phyloP scores from a whole-genome alignment of 2,329 filamentous ascomycete species.

The Xylariaceae sp. region DNA sequence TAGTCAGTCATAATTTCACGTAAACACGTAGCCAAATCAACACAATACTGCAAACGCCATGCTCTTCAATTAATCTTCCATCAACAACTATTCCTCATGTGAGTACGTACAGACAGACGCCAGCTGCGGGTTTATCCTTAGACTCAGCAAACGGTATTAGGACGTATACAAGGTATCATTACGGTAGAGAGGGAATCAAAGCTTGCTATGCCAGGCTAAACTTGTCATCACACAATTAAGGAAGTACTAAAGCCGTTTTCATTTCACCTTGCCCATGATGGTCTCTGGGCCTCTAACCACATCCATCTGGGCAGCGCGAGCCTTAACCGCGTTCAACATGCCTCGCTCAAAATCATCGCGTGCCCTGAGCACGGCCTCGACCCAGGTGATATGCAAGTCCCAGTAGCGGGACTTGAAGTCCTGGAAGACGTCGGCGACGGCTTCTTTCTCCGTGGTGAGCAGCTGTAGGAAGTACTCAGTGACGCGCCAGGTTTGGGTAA shows the following conservation, averaged over 20 bases:
- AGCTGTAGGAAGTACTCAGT: constrained; percentile 79
- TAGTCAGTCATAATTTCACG: too few species aligned
- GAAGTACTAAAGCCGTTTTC: constrained; percentile 4
- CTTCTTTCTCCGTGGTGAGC: constrained; percentile 68
- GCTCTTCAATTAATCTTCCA: too few species aligned
- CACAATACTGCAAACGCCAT: not conserved
- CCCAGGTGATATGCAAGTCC: constrained; percentile 93
- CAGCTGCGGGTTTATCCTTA: too few species aligned
- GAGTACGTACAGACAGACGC: too few species aligned
- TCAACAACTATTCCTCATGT: too few species aligned
- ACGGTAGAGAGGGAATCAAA: not conserved
- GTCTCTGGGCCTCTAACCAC: constrained; percentile 80
- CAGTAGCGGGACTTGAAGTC: constrained; percentile 81
- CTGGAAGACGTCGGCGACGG: constrained; percentile 72
- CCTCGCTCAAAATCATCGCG: constrained; percentile 90
- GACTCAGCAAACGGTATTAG: not conserved
- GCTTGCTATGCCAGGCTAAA: constrained; percentile 5
- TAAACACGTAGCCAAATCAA: too few species aligned
- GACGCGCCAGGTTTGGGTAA: constrained; percentile 90
- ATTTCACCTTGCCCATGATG: constrained; percentile 91
- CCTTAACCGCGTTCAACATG: constrained; percentile 85
- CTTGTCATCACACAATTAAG: constrained; percentile 11
- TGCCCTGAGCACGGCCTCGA: constrained; percentile 80
- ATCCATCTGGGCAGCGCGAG: constrained; percentile 77
- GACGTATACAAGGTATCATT: constrained; percentile 19